phyloP scores from a whole-genome alignment of 2,329 filamentous ascomycete species.

The Colletotrichum scovillei region DNA sequence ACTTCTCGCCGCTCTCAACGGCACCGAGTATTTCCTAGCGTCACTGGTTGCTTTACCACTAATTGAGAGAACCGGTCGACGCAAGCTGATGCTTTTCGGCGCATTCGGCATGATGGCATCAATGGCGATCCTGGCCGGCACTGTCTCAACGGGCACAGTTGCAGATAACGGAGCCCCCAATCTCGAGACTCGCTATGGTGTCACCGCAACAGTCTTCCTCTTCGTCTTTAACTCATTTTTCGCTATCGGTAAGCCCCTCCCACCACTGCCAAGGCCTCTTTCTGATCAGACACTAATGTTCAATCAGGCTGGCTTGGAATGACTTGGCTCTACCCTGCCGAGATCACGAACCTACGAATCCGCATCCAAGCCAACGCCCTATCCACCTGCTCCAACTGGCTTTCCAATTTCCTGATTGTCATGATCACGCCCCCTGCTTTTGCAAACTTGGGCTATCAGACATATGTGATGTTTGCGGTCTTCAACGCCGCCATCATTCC shows the following conservation, averaged over 20 bases:
- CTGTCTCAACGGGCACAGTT: slow-evolving; percentile 44
- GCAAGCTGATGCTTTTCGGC: slow-evolving; percentile 72
- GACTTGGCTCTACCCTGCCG: slow-evolving; percentile 71
- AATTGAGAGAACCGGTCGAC: slow-evolving; percentile 66
- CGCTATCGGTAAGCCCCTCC: slow-evolving; percentile 50
- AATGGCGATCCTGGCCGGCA: slow-evolving; percentile 66
- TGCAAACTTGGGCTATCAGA: slow-evolving; percentile 61
- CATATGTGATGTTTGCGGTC: slow-evolving; percentile 66
- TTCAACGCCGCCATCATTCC: slow-evolving; percentile 64
- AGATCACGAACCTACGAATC: slow-evolving; percentile 69
- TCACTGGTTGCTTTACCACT: slow-evolving; percentile 51
- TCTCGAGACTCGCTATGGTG: slow-evolving; percentile 41
- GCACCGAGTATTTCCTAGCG: slow-evolving; percentile 54
- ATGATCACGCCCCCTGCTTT: slow-evolving; percentile 74
- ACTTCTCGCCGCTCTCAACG: slow-evolving; percentile 65
- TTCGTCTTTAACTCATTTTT: slow-evolving; percentile 74
- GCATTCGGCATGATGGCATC: slow-evolving; percentile 69
- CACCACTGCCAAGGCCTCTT: accelerated
- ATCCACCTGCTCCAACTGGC: slow-evolving; percentile 70
- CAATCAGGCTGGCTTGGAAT: slow-evolving; percentile 64
- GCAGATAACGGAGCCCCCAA: slow-evolving; percentile 41
- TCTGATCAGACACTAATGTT: not conserved
- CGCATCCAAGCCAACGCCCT: slow-evolving; percentile 73
- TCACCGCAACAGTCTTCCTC: slow-evolving; percentile 59
- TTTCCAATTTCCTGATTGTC: slow-evolving; percentile 73